A percentile compares a stretch with the other conserved stretches of the same genome.
Evolutionary conservation across 805 yeast species (phyloP).

Genomic region (Nakazawaea sp.): DNA sequence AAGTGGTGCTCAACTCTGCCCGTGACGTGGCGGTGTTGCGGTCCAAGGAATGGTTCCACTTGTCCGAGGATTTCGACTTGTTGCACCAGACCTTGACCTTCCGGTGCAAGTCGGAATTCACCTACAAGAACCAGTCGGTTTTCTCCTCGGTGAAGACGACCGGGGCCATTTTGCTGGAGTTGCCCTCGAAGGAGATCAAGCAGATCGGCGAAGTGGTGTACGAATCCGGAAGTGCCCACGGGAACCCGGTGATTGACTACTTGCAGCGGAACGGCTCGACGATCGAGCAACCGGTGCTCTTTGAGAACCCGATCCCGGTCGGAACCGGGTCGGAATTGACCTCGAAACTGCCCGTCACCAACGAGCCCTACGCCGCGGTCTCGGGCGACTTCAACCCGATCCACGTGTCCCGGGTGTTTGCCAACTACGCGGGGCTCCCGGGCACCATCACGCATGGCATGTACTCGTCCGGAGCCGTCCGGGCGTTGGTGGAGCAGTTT

Average conservation of each 20-base stretch:
- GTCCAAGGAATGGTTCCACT: conserved; percentile 97
- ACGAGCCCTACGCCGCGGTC: conserved; percentile 93
- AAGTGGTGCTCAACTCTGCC: conserved; percentile 61
- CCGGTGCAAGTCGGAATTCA: conserved; percentile 79
- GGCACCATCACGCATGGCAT: conserved; percentile 99
- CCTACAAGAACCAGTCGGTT: conserved; percentile 69
- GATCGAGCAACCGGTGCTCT: conserved; percentile 86
- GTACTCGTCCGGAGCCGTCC: conserved; percentile 94
- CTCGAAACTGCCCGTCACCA: conserved; percentile 87
- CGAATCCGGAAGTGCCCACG: conserved; percentile 88
- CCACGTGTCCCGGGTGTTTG: conserved; percentile 93
- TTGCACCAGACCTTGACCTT: conserved; percentile 78
- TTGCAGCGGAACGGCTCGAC: conserved; percentile 86
- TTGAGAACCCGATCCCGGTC: conserved; percentile 87
- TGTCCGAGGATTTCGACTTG: conserved; percentile 60
- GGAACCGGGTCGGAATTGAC: conserved; percentile 55
- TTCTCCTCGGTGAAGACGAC: conserved; percentile 75
- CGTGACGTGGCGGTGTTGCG: conserved; percentile 90
- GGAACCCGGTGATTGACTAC: conserved; percentile 96
- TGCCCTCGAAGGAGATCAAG: conserved; percentile 84
- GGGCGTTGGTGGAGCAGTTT: conserved; percentile 95
- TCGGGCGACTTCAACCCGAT: conserved; percentile 99
- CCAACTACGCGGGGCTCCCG: conserved; percentile 86
- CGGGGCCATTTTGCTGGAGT: conserved; percentile 82
- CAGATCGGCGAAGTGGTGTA: conserved; percentile 81